Evolutionary conservation across 2,329 filamentous ascomycete genomes (phyloP).

Genomic region (Trichoderma hamatum): DNA sequence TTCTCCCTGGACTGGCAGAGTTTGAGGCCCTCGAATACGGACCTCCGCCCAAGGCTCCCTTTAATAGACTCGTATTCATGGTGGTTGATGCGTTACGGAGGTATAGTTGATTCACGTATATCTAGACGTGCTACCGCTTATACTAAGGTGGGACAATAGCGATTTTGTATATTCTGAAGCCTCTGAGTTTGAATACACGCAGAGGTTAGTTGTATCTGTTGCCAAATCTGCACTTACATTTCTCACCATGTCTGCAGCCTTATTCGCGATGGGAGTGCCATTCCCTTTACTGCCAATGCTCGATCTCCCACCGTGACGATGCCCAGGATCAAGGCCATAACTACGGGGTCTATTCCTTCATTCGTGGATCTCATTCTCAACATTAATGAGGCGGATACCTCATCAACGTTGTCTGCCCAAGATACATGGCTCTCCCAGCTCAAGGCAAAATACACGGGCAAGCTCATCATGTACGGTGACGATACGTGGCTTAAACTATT

Average conservation of each 20-base stretch:
- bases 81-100: constrained; percentile 93
- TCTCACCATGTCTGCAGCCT: constrained; percentile 56
- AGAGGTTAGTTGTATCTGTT: constrained; percentile 65
- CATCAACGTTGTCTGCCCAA: constrained; percentile 82
- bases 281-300: constrained; percentile 94
- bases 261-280: constrained; percentile 78
- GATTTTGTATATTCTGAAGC: constrained; percentile 86
- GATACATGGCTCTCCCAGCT: constrained; percentile 97
- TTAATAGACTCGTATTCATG: constrained; percentile 94
- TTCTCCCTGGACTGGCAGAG: constrained; percentile 80
- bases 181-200: constrained; percentile 86
- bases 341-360: constrained; percentile 95
- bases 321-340: constrained; percentile 96
- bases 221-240: background rate
- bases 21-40: constrained; percentile 62
- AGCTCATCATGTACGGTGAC: constrained; percentile 92
- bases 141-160: constrained; percentile 50
- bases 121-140: background rate
- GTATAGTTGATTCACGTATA: constrained; percentile 47
- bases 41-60: constrained; percentile 66
- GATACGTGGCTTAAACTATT: constrained; percentile 99
- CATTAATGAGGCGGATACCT: constrained; percentile 90
- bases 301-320: constrained; percentile 98
- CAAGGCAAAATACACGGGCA: constrained; percentile 70
- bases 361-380: constrained; percentile 97